Base-by-base conservation (phyloP, 495 filamentous ascomycete genomes). In the Aspergillus heteromorphus region DNA sequence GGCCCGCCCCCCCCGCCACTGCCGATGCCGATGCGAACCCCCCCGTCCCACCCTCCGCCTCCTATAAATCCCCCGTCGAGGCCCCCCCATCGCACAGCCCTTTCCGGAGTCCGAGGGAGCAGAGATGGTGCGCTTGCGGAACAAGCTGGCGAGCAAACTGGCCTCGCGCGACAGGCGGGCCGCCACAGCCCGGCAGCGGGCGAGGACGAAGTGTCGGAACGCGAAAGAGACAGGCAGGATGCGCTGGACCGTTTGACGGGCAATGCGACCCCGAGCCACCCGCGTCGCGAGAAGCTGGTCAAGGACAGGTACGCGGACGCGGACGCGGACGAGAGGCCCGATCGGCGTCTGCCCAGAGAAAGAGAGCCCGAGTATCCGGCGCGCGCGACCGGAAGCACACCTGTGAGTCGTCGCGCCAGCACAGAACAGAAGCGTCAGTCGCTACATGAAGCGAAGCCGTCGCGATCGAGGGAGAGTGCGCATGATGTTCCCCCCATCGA, bases 151-250 rank as follows among this genome's bases (percentile, higher is more conserved):
- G 4, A n/a, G 23, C 11, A 6, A 20, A 47, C 43, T 47, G 11
- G 43, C 43, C 7, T 27, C 43, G 13, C 43, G 43, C 23, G 43
- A 48, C 23, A 53, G 34, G 30, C 43, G 23, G 43, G 30, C 38
- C 16, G 45, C 41, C 11, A 47, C 42, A 14, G 54, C 55, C 49
- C 41, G 16, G 50, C 42, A 14, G 54, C 55, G 18, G 34, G 41
- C 27, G 54, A 72, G 61, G 60, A 72, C 31, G 73, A 76, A 41
- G 77, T 77, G 34, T 65, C 68, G 43, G 67, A 71, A 51, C 73
- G 70, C 25, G 78, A 78, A 51, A 63, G 40, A 45, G 65, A 68
- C 62, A 64, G 64, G 57, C 69, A 59, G 47, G 56, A 67, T 54
- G 67, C 71, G 10, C 70, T 74, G 71, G 62, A 61, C 14, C 63